A percentile compares a stretch with the other conserved stretches of the same genome.
phyloP scores from a whole-genome alignment of 2,329 filamentous ascomycete species.

The Metarhizium guizhouense region DNA sequence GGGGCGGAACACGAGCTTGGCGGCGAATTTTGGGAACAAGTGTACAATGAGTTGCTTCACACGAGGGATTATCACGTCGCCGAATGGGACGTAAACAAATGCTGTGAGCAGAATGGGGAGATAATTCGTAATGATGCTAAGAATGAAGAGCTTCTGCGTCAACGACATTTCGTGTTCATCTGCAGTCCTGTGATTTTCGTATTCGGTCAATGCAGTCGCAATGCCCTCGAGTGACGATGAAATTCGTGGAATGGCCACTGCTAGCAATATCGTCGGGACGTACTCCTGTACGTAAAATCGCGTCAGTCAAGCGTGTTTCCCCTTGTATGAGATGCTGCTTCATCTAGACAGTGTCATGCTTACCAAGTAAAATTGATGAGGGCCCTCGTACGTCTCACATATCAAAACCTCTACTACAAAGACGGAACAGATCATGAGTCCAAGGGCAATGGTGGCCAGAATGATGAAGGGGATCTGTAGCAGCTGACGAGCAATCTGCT shows the following conservation, averaged over 20 bases:
- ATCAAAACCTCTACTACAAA: constrained; percentile 71
- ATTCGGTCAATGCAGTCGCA: constrained; percentile 56
- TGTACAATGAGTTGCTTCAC: constrained; percentile 51
- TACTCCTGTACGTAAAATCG: constrained; percentile 45
- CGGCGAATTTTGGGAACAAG: constrained; percentile 32
- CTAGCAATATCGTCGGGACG: constrained; percentile 62
- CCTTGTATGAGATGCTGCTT: no score
- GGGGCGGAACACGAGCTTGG: constrained; percentile 41
- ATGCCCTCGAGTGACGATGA: constrained; percentile 52
- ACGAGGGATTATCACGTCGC: constrained; percentile 56
- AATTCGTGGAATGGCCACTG: constrained; percentile 56
- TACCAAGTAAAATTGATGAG: constrained; percentile 56
- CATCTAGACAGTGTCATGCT: constrained; percentile 11
- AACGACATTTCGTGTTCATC: constrained; percentile 60
- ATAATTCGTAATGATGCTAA: constrained; percentile 76
- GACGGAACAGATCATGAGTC: constrained; percentile 56
- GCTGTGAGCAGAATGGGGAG: constrained; percentile 67
- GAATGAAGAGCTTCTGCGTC: constrained; percentile 65
- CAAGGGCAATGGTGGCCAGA: constrained; percentile 48
- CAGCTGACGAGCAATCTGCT: constrained; percentile 56
- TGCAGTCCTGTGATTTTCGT: constrained; percentile 67
- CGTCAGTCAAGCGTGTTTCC: neutral
- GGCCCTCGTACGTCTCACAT: constrained; percentile 63
- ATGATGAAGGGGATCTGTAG: constrained; percentile 62
- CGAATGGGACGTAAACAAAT: constrained; percentile 73